Base-by-base conservation (phyloP, 2,329 filamentous ascomycete genomes). In the Arthrobotrys conoides region DNA sequence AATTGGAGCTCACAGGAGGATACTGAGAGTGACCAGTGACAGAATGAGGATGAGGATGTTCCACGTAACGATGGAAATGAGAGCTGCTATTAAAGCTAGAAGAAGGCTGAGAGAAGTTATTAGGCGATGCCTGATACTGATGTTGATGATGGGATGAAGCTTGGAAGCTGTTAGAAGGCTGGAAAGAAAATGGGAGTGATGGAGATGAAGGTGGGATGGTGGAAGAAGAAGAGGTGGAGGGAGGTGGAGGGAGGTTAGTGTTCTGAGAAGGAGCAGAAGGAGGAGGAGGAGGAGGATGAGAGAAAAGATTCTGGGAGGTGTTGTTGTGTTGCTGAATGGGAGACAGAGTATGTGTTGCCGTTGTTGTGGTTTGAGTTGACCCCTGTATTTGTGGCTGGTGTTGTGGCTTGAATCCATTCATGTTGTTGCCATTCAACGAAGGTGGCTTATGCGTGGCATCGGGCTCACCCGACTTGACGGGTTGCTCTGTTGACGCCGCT, bases 21-120 rank as follows among this genome's bases (percentile, higher is more conserved):
- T 61, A 61, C 57, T 61, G 57, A 61, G 36, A 44, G 36, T 61
- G 33, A 44, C 18, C 57, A 61, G 57, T 61, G 20, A 61, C 57
- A 61, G 57, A 44, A 27, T 61, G 57, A n/a, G 57, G 57, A 61
- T 61, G 57, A 5, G 57, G 57, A 61, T 61, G 57, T 24, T 61
- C 57, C 57, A 61, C 57, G 57, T 61, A 61, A 61, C 57, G 57
- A 61, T 61, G 57, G 57, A 61, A 61, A 20, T 61, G 57, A 61
- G 57, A 44, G 20, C 36, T 61, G 20, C 5, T 61, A 61, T 44
- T 44, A 20, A 61, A 61, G 57, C 57, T 27, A 1, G 57, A n/a
- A 59, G 30, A 33, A 5, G 57, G 22, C 18, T 61, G 57, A 27
- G 36, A 59, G 53, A 59, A 59, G 53, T 38, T 59, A 38, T 59